phyloP scores from a whole-genome alignment of 2,329 filamentous ascomycete species.

The Penicillium sp. region DNA sequence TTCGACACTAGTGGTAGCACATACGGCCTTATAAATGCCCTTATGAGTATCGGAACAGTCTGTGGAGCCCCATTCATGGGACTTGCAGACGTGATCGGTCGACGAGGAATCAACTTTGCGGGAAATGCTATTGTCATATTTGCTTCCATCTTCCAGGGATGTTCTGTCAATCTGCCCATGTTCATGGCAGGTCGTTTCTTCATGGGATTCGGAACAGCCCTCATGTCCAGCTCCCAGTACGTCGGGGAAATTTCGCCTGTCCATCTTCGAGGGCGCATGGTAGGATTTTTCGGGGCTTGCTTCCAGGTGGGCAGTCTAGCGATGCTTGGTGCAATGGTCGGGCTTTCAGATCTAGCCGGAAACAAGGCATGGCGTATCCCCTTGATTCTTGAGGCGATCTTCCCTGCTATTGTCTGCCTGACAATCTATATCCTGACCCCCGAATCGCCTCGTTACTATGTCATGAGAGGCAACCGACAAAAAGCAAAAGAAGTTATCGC shows the following conservation, averaged over 20 bases:
- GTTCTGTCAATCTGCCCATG: constrained; percentile 30
- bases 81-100: constrained; percentile 57
- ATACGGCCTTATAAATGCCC: constrained; percentile 51
- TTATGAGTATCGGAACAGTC: constrained; percentile 55
- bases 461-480: constrained; percentile 39
- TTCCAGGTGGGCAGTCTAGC: constrained; percentile 51
- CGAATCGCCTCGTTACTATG: constrained; percentile 42
- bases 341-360: constrained; percentile 42
- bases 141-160: constrained; percentile 48
- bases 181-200: constrained; percentile 47
- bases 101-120: constrained; percentile 54
- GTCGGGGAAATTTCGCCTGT: constrained; percentile 42
- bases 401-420: constrained; percentile 52
- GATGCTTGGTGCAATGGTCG: constrained; percentile 51
- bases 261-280: constrained; percentile 48
- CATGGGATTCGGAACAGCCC: constrained; percentile 41
- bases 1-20: constrained; percentile 47
- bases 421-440: constrained; percentile 48
- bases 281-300: constrained; percentile 54
- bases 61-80: constrained; percentile 56
- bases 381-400: constrained; percentile 52
- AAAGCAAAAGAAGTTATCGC: constrained; percentile 41
- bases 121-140: constrained; percentile 53
- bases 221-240: constrained; percentile 46
- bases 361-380: constrained; percentile 46